phyloP scores from a whole-genome alignment of 108 stramenopile genomes.

The Skeletonema tropicum region DNA sequence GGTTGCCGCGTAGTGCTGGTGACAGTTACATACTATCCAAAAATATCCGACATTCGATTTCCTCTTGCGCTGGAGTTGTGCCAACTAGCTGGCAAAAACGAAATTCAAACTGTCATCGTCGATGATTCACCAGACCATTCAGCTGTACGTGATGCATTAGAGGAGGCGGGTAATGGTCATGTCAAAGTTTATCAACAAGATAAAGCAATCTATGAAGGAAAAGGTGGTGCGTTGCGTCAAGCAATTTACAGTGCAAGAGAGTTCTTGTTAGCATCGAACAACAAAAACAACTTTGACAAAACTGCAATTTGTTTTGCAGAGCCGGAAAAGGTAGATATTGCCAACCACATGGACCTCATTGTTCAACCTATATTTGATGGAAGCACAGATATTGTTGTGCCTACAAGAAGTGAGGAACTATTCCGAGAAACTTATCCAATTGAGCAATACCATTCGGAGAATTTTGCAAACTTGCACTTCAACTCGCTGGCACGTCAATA shows the following conservation, averaged over 20 bases:
- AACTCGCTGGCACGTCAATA: conserved; percentile 41
- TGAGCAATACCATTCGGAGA: conserved; percentile 74
- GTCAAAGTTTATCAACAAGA: conserved; percentile 36
- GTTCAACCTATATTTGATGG: conserved; percentile 11
- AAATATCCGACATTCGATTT: conserved; percentile 44
- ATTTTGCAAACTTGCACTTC: conserved; percentile 61
- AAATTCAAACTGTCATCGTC: conserved; percentile 38
- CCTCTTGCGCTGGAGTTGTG: conserved; percentile 47
- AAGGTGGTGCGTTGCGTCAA: conserved; percentile 62
- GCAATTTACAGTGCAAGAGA: conserved; percentile 37
- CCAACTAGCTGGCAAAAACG: conserved; percentile 27
- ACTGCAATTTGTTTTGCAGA: conserved; percentile 58
- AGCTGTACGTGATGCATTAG: conserved; percentile 10
- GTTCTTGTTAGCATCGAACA: conserved; percentile 2
- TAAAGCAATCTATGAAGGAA: conserved; percentile 43
- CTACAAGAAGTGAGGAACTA: conserved; percentile 28
- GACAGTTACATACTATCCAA: conserved; percentile 39
- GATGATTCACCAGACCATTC: conserved; percentile 49
- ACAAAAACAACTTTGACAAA: neutral
- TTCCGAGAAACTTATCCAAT: conserved; percentile 64
- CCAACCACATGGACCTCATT: conserved; percentile 31
- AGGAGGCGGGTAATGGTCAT: conserved; percentile 4
- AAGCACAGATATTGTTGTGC: conserved; percentile 52
- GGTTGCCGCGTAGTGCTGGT: conserved; percentile 6
- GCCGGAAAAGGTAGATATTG: conserved; percentile 63